phyloP scores from a whole-genome alignment of 1,284 basidiomycete genomes.

The Puccinia horiana region DNA sequence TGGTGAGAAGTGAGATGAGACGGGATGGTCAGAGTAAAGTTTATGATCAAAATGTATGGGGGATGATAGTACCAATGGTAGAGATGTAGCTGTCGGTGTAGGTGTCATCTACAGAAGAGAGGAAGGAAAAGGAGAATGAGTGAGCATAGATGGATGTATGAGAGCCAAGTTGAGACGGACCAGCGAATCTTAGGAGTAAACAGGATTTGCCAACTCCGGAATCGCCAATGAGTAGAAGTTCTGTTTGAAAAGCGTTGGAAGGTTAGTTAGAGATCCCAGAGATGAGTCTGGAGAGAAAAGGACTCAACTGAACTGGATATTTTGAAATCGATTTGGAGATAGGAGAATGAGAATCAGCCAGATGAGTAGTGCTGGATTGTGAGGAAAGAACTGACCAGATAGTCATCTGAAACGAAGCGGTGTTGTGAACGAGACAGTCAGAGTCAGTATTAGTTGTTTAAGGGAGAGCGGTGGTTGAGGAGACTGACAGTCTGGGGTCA shows the following conservation, averaged over 20 bases:
- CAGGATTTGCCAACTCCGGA: slow-evolving; percentile 90
- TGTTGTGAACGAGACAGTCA: background rate
- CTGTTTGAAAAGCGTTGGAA: slow-evolving; percentile 10
- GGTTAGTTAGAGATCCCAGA: background rate
- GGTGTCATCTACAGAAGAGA: slow-evolving; percentile 60
- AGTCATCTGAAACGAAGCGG: slow-evolving; percentile 19
- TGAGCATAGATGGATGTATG: background rate
- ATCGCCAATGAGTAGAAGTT: slow-evolving; percentile 71
- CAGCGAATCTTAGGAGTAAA: slow-evolving; percentile 63
- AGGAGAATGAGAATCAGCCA: background rate
- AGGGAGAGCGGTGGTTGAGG: background rate
- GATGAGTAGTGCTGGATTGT: background rate
- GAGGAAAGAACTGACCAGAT: slow-evolving; percentile 19
- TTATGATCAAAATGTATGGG: background rate
- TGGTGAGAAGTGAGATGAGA: background rate
- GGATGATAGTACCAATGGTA: slow-evolving; percentile 53
- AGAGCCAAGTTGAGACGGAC: slow-evolving; percentile 3
- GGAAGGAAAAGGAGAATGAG: background rate
- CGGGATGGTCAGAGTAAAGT: background rate
- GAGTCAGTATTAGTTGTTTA: background rate
- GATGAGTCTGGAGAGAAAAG: background rate
- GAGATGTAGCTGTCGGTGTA: slow-evolving; percentile 62
- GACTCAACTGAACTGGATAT: slow-evolving; percentile 18
- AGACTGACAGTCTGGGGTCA: slow-evolving; percentile 40
- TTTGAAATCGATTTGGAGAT: background rate